Percentiles rank a stretch among this genome's conserved stretches.
These are phyloP conservation scores for Daedaleopsis nitida DNA, from an alignment of 768 basidiomycete genomes.

Conservation along the genomic window DNA sequence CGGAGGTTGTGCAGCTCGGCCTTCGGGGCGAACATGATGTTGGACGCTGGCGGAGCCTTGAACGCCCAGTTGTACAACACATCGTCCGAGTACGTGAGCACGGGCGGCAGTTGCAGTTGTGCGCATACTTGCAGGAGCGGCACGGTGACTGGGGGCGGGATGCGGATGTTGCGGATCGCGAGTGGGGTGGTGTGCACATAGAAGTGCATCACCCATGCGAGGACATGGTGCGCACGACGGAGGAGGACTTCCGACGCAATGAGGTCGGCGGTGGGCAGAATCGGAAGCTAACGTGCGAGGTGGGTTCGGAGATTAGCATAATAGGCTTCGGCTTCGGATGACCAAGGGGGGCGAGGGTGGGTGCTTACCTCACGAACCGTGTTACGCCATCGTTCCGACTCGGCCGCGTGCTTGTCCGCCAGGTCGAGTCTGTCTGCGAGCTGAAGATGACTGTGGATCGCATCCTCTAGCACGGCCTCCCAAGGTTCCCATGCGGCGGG, in stretches of 20 bases:
- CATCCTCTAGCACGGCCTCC: conserved; percentile 64
- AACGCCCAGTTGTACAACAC: conserved; percentile 85
- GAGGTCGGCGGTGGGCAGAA: conserved; percentile 38
- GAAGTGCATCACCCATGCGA: conserved; percentile 57
- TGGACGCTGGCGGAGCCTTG: conserved; percentile 22
- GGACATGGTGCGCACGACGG: conserved; percentile 56
- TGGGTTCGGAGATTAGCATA: background rate
- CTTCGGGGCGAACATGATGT: conserved; percentile 29
- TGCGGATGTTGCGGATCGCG: conserved; percentile 42
- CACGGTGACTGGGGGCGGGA: conserved; percentile 71
- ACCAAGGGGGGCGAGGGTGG: conserved; percentile 1
- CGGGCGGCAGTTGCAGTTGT: conserved; percentile 78
- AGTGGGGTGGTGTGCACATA: conserved; percentile 50
- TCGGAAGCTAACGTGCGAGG: conserved; percentile 37
- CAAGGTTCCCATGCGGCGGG: conserved; percentile 67
- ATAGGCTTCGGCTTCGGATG: background rate
- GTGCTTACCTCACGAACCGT: conserved; percentile 41
- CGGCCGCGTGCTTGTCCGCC: conserved; percentile 32
- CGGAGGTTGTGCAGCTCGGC: conserved; percentile 60
- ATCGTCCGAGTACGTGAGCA: conserved; percentile 89
- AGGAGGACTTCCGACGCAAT: conserved; percentile 46
- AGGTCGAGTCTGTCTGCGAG: conserved; percentile 42
- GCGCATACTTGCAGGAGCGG: conserved; percentile 74
- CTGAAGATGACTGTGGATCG: conserved; percentile 50
- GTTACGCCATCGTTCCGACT: conserved; percentile 45